phyloP scores from a whole-genome alignment of 352 stramenopile genomes.

The Globisporangium nagaii region DNA sequence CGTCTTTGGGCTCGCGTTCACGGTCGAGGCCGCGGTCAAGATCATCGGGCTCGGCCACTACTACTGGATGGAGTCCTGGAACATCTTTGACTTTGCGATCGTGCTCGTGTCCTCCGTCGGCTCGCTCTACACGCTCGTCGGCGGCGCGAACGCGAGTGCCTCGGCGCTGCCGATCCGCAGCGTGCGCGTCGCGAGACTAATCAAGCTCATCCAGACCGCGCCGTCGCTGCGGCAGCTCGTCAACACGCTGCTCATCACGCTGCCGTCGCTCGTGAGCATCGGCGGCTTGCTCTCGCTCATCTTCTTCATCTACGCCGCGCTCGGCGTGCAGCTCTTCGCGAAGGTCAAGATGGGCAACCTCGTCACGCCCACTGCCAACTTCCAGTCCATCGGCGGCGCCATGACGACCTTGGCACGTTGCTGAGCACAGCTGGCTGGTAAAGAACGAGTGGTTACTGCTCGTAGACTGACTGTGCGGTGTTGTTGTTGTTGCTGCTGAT shows the following conservation, averaged over 20 bases:
- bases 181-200: slow-evolving; percentile 69
- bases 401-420: slow-evolving; percentile 65
- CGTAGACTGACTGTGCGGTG: too few relatives aligned
- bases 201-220: slow-evolving; percentile 67
- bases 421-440: too few relatives aligned
- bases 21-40: slow-evolving; percentile 75
- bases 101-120: slow-evolving; percentile 39
- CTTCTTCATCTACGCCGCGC: slow-evolving; percentile 85
- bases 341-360: slow-evolving; percentile 47
- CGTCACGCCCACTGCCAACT: slow-evolving; percentile 77
- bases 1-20: slow-evolving; percentile 80
- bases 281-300: slow-evolving; percentile 73
- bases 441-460: too few relatives aligned
- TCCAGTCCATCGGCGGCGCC: slow-evolving; percentile 64
- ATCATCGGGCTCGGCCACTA: slow-evolving; percentile 57
- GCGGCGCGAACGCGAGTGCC: slow-evolving; percentile 20
- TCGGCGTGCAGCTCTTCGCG: slow-evolving; percentile 84
- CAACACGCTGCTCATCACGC: slow-evolving; percentile 72
- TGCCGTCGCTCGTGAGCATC: slow-evolving; percentile 79
- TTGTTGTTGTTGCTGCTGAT: not conserved
- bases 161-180: slow-evolving; percentile 67
- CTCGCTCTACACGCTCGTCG: slow-evolving; percentile 37
- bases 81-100: slow-evolving; percentile 81
- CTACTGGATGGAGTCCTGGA: slow-evolving; percentile 82
- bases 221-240: slow-evolving; percentile 72